phyloP scores from a whole-genome alignment of 345 rosid species.

The Gossypium thurberi region DNA sequence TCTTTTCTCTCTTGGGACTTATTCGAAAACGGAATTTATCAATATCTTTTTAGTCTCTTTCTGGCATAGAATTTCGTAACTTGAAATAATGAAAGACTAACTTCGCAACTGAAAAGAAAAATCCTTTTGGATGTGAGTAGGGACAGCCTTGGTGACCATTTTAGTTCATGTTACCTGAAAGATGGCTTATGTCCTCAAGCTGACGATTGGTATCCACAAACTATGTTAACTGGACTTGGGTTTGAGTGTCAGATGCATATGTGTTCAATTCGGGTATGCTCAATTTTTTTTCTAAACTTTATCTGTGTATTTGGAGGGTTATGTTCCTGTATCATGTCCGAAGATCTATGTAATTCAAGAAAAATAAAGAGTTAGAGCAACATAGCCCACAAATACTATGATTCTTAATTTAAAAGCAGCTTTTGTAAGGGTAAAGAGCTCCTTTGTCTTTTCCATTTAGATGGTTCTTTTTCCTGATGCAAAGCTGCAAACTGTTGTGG shows the following conservation, averaged over 20 bases:
- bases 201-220: not conserved
- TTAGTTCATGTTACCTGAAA: no score
- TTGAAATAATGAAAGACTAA: not conserved
- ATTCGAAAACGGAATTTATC: not conserved
- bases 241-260: not conserved
- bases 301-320: no score
- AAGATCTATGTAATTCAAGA: no score
- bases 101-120: not conserved
- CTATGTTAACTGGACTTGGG: not conserved
- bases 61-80: not conserved
- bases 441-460: not conserved
- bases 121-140: not conserved
- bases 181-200: not conserved
- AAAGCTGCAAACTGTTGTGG: not conserved
- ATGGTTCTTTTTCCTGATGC: not conserved
- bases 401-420: not conserved
- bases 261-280: not conserved
- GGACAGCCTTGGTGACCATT: not conserved
- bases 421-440: not conserved
- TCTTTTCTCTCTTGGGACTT: not conserved
- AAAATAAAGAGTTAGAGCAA: not conserved
- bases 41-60: not conserved
- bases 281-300: no score
- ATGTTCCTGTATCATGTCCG: no score
- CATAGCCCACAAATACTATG: not conserved